Evolutionary conservation across 257 asterid species (phyloP), one percentile per base, ranked within the genome.

Genomic region (Rhazya stricta): DNA sequence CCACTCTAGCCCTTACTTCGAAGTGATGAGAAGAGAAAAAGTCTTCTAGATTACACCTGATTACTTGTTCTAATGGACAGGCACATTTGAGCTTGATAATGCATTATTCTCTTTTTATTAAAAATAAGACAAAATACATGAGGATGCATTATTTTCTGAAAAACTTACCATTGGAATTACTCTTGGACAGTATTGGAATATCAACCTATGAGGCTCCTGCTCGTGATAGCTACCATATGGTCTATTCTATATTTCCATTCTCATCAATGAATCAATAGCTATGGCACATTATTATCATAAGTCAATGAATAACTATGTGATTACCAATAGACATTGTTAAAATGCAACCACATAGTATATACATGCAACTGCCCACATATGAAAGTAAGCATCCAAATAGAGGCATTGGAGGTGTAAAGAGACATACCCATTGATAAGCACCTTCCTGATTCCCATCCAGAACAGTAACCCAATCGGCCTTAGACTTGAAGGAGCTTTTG

Each of bases 391-490:
- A 77, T 37, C 58, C 6, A 61, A 9, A 46, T 25, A 27, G 7
- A 39, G 45, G 50, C 48, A 7, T 36, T 5, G 30, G 48, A 39
- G 27, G 45, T 72, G 48, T 2, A 63, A 16, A 65, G n/a, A 12
- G 23, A 82, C 91, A 69, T 84, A 91, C 97, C 96, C 97, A 92
- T 76, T 75, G 80, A 77, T 84, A 92, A 82, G 95, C 87, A 46
- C 92, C 97, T 82, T 92, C 97, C 72, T 85, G 91, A 48, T 75
- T 81, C 72, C 97, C 97, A 67, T 82, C 80, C 42, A 92, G 82
- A 57, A 90, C 83, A 10, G 81, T 72, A n/a, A 92, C 95, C 87
- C 90, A 86, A 23, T 86, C 96, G 0, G 80, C 79, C 79, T 62
- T 78, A 78, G 80, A 86, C 25, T 77, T 81, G 56, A 92, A 81